Evolutionary conservation across 441 rosid species (phyloP), one percentile per base, ranked within the genome.

Genomic region (Croton laevigatus): DNA sequence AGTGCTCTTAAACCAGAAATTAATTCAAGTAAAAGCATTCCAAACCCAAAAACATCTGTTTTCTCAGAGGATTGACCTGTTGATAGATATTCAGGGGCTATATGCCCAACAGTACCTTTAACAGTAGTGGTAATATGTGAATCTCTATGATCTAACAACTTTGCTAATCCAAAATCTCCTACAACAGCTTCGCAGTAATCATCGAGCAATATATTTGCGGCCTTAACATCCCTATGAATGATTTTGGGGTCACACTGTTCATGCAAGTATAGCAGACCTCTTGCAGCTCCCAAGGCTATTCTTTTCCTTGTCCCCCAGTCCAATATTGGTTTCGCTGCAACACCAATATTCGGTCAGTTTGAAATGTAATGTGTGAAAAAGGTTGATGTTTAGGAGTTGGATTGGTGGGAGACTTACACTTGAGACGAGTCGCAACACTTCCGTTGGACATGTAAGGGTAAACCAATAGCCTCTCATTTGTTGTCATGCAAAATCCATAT

Each of bases 401-500:
- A 60, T 34, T n/a, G 45, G 69, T 69, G 5, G 59, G 61, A 51
- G 66, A 16, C 38, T 71, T 82, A 90, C 98, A 97, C 78, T 87
- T 94, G 73, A 94, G 95, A 73, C 97, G 97, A 60, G 84, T 82
- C 75, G 93, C 91, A 16, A 94, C 97, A 60, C 97, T 94, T n/a
- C 98, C 97, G 73, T 94, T 88, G 32, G 98, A 88, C 97, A 91
- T 94, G 84, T 87, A 91, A 38, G 97, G 98, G 79, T 94, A 94
- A 66, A 91, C 91, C 38, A 94, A 75, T 61, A 94, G 88, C 58
- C 91, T 82, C 70, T 94, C 97, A 6, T 80, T 70, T 49, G 90
- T 64, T 62, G 94, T 91, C 82, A 90, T 89, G 75, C 95, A 94
- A 71, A 94, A 91, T 46, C 98, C 94, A 0, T 81, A 84, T n/a